phyloP scores from a whole-genome alignment of 148 eudicot species.

The Rhododendron ferrugineum region DNA sequence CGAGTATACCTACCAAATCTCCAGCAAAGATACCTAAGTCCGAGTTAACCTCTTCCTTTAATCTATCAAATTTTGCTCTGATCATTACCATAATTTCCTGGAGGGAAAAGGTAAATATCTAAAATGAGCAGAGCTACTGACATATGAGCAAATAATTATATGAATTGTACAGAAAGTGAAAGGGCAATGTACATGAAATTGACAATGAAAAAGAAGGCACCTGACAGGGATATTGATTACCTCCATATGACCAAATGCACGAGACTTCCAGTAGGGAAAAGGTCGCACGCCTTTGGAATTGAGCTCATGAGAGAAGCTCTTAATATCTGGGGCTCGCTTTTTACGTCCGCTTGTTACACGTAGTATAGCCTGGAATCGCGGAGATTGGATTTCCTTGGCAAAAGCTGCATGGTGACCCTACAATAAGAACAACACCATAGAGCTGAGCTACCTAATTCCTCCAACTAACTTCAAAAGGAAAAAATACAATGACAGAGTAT shows the following conservation, averaged over 20 bases:
- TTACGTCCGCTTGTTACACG: conserved; percentile 84
- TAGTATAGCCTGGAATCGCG: conserved; percentile 82
- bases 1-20: conserved; percentile 73
- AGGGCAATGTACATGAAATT: background rate
- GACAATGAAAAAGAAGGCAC: background rate
- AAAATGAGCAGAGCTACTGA: background rate
- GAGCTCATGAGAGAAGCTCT: conserved; percentile 98
- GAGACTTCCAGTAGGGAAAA: conserved; percentile 82
- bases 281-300: conserved; percentile 97
- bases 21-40: conserved; percentile 94
- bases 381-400: conserved; percentile 92
- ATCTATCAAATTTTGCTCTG: conserved; percentile 75
- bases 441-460: conserved; percentile 29
- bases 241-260: conserved; percentile 82
- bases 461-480: conserved; percentile 14
- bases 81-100: conserved; percentile 89
- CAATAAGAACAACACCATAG: conserved; percentile 22
- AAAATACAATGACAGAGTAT: background rate
- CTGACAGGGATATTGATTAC: conserved; percentile 24
- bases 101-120: background rate
- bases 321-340: conserved; percentile 71
- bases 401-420: conserved; percentile 71
- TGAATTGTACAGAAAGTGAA: background rate
- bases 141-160: background rate
- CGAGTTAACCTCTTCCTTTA: conserved; percentile 87